phyloP scores from a whole-genome alignment of 1,284 basidiomycete species.

The Leccinum pachyderme region DNA sequence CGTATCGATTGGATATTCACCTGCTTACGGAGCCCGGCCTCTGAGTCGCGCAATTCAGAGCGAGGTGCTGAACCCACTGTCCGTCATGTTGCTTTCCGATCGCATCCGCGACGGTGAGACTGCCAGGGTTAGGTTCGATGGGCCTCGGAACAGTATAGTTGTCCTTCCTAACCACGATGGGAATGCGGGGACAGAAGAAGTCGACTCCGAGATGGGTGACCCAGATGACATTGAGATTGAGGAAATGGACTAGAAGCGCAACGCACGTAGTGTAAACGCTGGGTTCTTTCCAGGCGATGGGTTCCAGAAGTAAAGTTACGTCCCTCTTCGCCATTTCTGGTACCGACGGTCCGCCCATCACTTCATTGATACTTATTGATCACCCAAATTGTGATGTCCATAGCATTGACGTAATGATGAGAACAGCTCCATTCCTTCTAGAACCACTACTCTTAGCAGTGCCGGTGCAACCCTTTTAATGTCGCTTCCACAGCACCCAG shows the following conservation, averaged over 20 bases:
- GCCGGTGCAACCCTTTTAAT: too few relatives aligned
- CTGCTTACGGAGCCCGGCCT: constrained; percentile 87
- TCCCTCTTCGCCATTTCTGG: too few relatives aligned
- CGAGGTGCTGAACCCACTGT: constrained; percentile 91
- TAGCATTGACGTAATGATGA: too few relatives aligned
- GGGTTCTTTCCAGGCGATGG: not conserved
- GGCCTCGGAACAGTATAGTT: constrained; percentile 76
- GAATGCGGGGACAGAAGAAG: constrained; percentile 29
- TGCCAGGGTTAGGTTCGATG: constrained; percentile 79
- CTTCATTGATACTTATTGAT: too few relatives aligned
- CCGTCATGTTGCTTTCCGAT: constrained; percentile 83
- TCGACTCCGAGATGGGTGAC: constrained; percentile 43
- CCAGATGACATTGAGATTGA: constrained; percentile 65
- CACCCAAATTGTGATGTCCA: too few relatives aligned
- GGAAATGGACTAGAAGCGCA: constrained; percentile 63
- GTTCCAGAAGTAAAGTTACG: too few relatives aligned
- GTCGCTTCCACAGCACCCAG: too few relatives aligned
- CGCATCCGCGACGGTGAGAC: constrained; percentile 81
- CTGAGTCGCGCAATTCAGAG: constrained; percentile 91
- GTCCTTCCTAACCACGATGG: constrained; percentile 86
- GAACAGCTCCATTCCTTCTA: too few relatives aligned
- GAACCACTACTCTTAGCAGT: too few relatives aligned
- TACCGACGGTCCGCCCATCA: too few relatives aligned
- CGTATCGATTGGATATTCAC: constrained; percentile 81
- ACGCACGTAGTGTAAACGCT: not conserved